Conservation (phyloP, 805 yeast genomes). For the Grigorovia jiainica region DNA sequence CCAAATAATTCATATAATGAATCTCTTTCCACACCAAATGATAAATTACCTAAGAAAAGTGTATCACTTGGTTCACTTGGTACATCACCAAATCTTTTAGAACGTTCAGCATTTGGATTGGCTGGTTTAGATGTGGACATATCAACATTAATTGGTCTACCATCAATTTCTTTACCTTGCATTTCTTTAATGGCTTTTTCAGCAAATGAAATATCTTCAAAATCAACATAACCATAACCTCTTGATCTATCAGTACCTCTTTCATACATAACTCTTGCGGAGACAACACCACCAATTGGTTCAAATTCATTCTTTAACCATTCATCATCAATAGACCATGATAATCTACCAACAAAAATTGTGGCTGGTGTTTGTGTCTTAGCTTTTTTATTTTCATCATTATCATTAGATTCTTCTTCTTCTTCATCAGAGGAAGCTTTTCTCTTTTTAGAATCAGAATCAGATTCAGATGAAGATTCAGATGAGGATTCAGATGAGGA, state of each 20-base stretch:
- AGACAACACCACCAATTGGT: conserved; percentile 65
- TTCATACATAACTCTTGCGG: conserved; percentile 91
- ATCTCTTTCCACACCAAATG: conserved; percentile 84
- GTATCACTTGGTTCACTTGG: conserved; percentile 93
- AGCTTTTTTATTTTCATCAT: conserved; percentile 46
- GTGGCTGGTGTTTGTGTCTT: conserved; percentile 68
- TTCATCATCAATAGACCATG: conserved; percentile 94
- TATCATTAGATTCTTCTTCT: conserved; percentile 29
- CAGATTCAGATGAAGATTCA: conserved; percentile 9
- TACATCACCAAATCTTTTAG: conserved; percentile 81
- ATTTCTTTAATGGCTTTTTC: conserved; percentile 74
- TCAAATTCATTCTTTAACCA: conserved; percentile 87
- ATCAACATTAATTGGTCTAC: conserved; percentile 92
- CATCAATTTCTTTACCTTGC: conserved; percentile 94
- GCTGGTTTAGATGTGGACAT: conserved; percentile 77
- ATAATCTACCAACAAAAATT: conserved; percentile 90
- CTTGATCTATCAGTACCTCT: conserved; percentile 86
- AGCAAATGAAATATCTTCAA: conserved; percentile 65
- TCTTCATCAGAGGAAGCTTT: conserved; percentile 29
- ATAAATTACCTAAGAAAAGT: conserved; percentile 88
- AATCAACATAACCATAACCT: conserved; percentile 98
- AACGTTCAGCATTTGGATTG: conserved; percentile 58
- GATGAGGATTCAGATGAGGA: conserved; percentile 28
- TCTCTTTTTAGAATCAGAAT: conserved; percentile 23
- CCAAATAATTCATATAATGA: conserved; percentile 62